Evolutionary conservation across 108 stramenopile genomes (phyloP).

Genomic region (Nitzschia palea): DNA sequence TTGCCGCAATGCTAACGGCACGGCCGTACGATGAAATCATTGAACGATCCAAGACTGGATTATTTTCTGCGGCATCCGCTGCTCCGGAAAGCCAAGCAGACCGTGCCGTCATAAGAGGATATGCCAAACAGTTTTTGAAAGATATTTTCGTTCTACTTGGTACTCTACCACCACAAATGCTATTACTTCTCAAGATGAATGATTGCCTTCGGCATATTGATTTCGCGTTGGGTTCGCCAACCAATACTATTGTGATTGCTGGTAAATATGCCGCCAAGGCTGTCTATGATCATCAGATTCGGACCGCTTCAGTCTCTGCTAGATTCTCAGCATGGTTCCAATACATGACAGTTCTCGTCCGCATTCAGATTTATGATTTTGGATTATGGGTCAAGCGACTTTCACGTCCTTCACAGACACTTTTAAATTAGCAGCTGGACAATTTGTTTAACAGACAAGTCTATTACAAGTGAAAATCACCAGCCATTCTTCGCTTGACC

Average conservation of each 20-base stretch:
- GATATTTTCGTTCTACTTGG: constrained; percentile 86
- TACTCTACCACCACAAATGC: constrained; percentile 86
- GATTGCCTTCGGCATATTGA: constrained; percentile 95
- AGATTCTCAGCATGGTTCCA: constrained; percentile 46
- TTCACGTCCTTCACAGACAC: neutral
- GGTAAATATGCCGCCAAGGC: constrained; percentile 74
- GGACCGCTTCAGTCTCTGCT: neutral
- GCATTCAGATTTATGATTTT: constrained; percentile 50
- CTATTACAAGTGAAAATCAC: constrained; percentile 58
- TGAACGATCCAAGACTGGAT: constrained; percentile 62
- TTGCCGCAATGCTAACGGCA: constrained; percentile 92
- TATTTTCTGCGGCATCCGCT: constrained; percentile 13
- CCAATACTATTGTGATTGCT: constrained; percentile 75
- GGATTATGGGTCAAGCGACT: constrained; percentile 30
- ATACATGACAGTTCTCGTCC: constrained; percentile 56
- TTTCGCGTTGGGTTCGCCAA: constrained; percentile 74
- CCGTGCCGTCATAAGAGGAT: constrained; percentile 83
- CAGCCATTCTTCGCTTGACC: constrained; percentile 30
- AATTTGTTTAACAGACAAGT: neutral
- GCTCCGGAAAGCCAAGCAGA: constrained; percentile 55
- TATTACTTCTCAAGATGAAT: constrained; percentile 94
- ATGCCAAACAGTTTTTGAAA: constrained; percentile 86
- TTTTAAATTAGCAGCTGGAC: neutral
- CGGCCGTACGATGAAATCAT: constrained; percentile 94
- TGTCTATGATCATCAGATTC: constrained; percentile 44